These are phyloP conservation scores for Rhynchosporium secalis DNA, from an alignment of 2,329 filamentous ascomycete species.

Conservation along the genomic window DNA sequence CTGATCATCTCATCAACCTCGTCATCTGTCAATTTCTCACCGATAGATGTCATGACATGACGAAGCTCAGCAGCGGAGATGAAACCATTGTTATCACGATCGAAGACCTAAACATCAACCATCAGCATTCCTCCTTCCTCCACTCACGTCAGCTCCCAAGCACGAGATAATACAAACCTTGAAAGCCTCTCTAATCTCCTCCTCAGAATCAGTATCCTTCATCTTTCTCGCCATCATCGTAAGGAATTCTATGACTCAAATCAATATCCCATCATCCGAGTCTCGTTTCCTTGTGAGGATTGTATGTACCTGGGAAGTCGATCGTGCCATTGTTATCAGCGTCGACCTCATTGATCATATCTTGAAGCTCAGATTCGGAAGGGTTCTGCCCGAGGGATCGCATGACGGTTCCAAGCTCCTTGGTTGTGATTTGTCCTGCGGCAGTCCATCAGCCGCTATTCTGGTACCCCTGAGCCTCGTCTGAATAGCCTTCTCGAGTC, in stretches of 20 bases:
- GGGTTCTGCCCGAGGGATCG: slow-evolving; percentile 87
- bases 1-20: slow-evolving; percentile 94
- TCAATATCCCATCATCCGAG: slow-evolving; percentile 34
- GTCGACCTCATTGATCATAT: slow-evolving; percentile 94
- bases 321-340: slow-evolving; percentile 92
- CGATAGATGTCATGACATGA: slow-evolving; percentile 90
- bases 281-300: not conserved
- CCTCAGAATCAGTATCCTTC: slow-evolving; percentile 90
- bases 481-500: slow-evolving; percentile 13
- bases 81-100: slow-evolving; percentile 89
- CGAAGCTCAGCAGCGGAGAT: slow-evolving; percentile 86
- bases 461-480: slow-evolving; percentile 4
- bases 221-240: slow-evolving; percentile 95
- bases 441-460: slow-evolving; percentile 26
- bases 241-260: slow-evolving; percentile 67
- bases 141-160: not conserved
- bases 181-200: slow-evolving; percentile 87
- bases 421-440: slow-evolving; percentile 85
- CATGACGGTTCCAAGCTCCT: slow-evolving; percentile 89
- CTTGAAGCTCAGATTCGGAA: slow-evolving; percentile 85
- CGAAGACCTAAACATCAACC: slow-evolving; percentile 61
- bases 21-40: slow-evolving; percentile 87
- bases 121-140: slow-evolving; percentile 11
- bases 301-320: slow-evolving; percentile 75
- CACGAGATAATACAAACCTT: slow-evolving; percentile 54